Conservation (phyloP, 2,329 filamentous ascomycete genomes). For the Botrytis tulipae region DNA sequence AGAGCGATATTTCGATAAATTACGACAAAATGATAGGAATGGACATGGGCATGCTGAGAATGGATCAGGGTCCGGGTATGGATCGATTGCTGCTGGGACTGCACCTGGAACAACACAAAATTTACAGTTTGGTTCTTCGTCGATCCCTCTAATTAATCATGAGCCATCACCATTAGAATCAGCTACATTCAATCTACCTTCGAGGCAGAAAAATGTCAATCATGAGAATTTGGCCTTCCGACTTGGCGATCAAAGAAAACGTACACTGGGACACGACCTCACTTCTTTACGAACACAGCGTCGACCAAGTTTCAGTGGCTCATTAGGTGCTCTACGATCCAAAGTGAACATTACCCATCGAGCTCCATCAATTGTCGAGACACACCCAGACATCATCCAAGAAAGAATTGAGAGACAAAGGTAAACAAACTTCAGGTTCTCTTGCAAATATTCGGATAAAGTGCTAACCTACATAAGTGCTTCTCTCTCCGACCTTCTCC, state of each 20-base stretch:
- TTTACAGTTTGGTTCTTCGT: slow-evolving; percentile 24
- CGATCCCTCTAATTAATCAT: slow-evolving; percentile 16
- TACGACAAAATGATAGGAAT: slow-evolving; percentile 52
- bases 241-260: slow-evolving; percentile 38
- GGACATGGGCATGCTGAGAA: slow-evolving; percentile 40
- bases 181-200: slow-evolving; percentile 36
- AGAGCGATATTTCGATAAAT: slow-evolving; percentile 61
- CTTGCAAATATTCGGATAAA: neutral
- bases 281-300: slow-evolving; percentile 35
- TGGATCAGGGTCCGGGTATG: neutral
- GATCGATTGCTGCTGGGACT: slow-evolving; percentile 8
- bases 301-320: slow-evolving; percentile 37
- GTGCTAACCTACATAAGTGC: slow-evolving; percentile 29
- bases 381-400: slow-evolving; percentile 33
- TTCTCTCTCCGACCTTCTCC: slow-evolving; percentile 57
- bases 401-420: slow-evolving; percentile 28
- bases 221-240: slow-evolving; percentile 29
- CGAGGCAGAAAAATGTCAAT: slow-evolving; percentile 29
- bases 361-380: slow-evolving; percentile 33
- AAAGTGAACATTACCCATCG: slow-evolving; percentile 36
- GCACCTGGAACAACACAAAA: slow-evolving; percentile 32
- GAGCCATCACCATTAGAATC: slow-evolving; percentile 24
- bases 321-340: slow-evolving; percentile 37
- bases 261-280: slow-evolving; percentile 38
- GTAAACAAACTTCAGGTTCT: slow-evolving; percentile 27